phyloP scores from a whole-genome alignment of 2,329 filamentous ascomycete species.

The Geosmithia flava region DNA sequence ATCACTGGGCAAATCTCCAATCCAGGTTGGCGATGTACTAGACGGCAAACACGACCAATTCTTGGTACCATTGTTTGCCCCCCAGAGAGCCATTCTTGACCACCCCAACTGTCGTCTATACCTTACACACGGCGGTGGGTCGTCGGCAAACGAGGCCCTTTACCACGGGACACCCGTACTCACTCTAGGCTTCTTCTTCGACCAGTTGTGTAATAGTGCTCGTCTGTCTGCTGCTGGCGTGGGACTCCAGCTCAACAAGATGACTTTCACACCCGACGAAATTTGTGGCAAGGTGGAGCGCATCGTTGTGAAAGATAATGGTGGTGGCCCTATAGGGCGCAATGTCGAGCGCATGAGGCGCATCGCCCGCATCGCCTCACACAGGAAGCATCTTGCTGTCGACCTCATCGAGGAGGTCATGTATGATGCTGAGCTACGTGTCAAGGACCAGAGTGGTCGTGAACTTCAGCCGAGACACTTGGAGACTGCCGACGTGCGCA shows the following conservation, averaged over 20 bases:
- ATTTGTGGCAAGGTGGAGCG: slow-evolving; percentile 13
- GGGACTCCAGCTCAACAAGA: slow-evolving; percentile 21
- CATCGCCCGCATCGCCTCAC: slow-evolving; percentile 22
- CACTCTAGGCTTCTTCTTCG: slow-evolving; percentile 23
- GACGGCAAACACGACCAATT: slow-evolving; percentile 14
- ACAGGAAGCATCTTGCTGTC: slow-evolving; percentile 22
- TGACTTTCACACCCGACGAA: slow-evolving; percentile 16
- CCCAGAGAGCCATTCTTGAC: slow-evolving; percentile 25
- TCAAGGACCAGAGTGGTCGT: slow-evolving; percentile 4
- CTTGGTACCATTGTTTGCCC: slow-evolving; percentile 20
- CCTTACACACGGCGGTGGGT: slow-evolving; percentile 27
- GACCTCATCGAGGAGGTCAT: slow-evolving; percentile 29
- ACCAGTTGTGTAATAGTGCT: slow-evolving; percentile 24
- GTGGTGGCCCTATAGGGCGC: slow-evolving; percentile 1
- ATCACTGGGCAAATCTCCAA: neutral
- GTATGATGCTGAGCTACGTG: slow-evolving; percentile 17
- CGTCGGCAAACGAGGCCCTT: slow-evolving; percentile 25
- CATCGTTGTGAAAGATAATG: slow-evolving; percentile 15
- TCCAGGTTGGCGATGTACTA: slow-evolving; percentile 10
- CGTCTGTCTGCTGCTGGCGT: slow-evolving; percentile 21
- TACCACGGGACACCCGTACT: slow-evolving; percentile 25
- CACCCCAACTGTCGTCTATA: slow-evolving; percentile 19
- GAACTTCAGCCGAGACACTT: slow-evolving; percentile 24
- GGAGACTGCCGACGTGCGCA: slow-evolving; percentile 28
- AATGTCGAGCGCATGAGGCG: slow-evolving; percentile 22